Conservation (phyloP, 2,329 filamentous ascomycete species). For the Dactylellina sp. region DNA sequence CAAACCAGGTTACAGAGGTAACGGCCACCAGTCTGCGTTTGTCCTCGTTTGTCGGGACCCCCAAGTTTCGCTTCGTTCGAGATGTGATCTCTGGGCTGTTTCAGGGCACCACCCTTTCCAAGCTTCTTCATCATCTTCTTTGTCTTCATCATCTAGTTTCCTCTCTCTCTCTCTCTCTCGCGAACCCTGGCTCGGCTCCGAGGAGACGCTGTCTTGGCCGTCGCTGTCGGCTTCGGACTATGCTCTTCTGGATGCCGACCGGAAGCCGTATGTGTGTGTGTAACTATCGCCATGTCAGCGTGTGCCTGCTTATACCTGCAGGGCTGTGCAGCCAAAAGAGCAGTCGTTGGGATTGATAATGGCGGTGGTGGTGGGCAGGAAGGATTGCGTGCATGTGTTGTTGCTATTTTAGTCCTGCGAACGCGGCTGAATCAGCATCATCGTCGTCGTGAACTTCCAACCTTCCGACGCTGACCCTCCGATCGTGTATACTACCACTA, state of each 20-base stretch:
- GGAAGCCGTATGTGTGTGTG: too few species aligned
- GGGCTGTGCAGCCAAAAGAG: too few species aligned
- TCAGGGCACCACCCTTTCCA: not conserved
- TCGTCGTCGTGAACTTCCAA: constrained; percentile 1
- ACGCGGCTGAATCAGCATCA: constrained; percentile 27
- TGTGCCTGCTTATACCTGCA: too few species aligned
- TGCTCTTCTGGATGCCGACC: too few species aligned
- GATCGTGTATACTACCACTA: too few species aligned
- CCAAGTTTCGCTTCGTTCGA: constrained; percentile 53
- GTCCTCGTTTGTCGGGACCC: too few species aligned
- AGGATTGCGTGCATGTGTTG: constrained; percentile 20
- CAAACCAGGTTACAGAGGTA: not conserved
- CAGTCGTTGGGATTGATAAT: too few species aligned
- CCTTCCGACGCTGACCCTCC: constrained; percentile 1
- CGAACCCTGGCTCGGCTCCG: not conserved
- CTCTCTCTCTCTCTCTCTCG: too few species aligned
- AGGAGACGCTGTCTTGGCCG: not conserved
- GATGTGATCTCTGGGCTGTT: not conserved
- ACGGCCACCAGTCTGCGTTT: not conserved
- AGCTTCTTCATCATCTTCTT: too few species aligned
- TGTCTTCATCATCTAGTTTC: too few species aligned
- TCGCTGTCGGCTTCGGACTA: not conserved
- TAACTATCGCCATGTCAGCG: too few species aligned
- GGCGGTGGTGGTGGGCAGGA: too few species aligned
- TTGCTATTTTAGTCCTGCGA: constrained; percentile 35